Percentiles rank a stretch among this genome's conserved stretches.
These are phyloP conservation scores for Flagelloscypha sp. DNA, from an alignment of 768 basidiomycete species.

Conservation along the genomic window DNA sequence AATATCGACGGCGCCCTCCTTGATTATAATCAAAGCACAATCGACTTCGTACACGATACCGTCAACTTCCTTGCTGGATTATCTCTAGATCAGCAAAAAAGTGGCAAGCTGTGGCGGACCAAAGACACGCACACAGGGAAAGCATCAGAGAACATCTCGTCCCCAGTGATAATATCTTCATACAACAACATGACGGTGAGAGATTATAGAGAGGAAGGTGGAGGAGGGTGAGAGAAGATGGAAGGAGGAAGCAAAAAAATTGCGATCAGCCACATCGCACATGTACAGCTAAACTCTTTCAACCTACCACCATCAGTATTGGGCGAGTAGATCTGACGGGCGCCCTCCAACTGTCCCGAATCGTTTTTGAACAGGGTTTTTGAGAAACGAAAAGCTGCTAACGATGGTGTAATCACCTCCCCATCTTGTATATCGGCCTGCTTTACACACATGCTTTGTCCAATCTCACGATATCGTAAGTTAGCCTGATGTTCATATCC, in stretches of 20 bases:
- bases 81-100: conserved; percentile 9
- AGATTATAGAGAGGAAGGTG: conserved; percentile 11
- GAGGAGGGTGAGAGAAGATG: conserved; percentile 13
- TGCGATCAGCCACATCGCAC: conserved; percentile 14
- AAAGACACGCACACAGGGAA: conserved; percentile 61
- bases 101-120: neutral
- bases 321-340: too few species aligned
- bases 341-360: too few species aligned
- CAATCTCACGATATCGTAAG: too few species aligned
- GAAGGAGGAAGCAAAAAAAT: conserved; percentile 8
- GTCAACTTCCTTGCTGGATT: conserved; percentile 63
- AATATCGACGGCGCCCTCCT: conserved; percentile 77
- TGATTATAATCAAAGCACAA: conserved; percentile 61
- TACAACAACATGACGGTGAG: conserved; percentile 60
- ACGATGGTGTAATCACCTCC: too few species aligned
- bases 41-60: conserved; percentile 83
- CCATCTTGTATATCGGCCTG: too few species aligned
- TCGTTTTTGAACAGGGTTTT: too few species aligned
- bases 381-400: too few species aligned
- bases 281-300: too few species aligned
- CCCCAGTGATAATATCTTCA: conserved; percentile 60
- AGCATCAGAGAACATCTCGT: conserved; percentile 95
- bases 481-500: too few species aligned
- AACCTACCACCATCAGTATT: too few species aligned
- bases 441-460: too few species aligned